Conservation (phyloP, 495 filamentous ascomycete genomes). For the Aspergillus baeticus region DNA sequence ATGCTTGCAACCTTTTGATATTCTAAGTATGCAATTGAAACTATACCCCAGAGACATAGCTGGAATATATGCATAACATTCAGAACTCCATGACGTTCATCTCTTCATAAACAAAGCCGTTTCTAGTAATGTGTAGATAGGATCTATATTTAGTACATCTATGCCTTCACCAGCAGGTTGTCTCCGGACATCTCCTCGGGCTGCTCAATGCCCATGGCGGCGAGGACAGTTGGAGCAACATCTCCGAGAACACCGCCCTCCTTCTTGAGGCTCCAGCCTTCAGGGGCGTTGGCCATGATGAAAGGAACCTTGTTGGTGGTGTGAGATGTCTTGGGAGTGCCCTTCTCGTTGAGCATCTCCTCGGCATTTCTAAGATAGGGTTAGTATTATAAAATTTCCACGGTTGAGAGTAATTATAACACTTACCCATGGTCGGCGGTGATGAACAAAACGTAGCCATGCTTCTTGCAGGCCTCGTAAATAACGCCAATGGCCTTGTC, state of each 20-base stretch:
- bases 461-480: constrained; percentile 87
- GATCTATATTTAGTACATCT: constrained; percentile 22
- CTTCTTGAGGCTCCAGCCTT: constrained; percentile 85
- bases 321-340: constrained; percentile 96
- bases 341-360: constrained; percentile 96
- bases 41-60: not conserved
- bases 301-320: constrained; percentile 97
- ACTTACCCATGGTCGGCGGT: constrained; percentile 88
- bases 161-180: constrained; percentile 75
- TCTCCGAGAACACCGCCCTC: constrained; percentile 86
- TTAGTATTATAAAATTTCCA: not conserved
- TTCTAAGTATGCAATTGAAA: not conserved
- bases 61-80: not conserved
- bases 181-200: constrained; percentile 89
- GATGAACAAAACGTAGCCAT: constrained; percentile 88
- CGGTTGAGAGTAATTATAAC: not conserved
- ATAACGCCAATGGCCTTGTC: constrained; percentile 92
- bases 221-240: constrained; percentile 89
- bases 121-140: constrained; percentile 12
- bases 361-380: constrained; percentile 70
- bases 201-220: constrained; percentile 84
- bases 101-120: constrained; percentile 25
- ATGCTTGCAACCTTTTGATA: too few species aligned
- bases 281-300: constrained; percentile 94
- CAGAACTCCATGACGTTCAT: constrained; percentile 23